Evolutionary conservation across 2,329 filamentous ascomycete genomes (phyloP).

Genomic region (Didymella pinodella): DNA sequence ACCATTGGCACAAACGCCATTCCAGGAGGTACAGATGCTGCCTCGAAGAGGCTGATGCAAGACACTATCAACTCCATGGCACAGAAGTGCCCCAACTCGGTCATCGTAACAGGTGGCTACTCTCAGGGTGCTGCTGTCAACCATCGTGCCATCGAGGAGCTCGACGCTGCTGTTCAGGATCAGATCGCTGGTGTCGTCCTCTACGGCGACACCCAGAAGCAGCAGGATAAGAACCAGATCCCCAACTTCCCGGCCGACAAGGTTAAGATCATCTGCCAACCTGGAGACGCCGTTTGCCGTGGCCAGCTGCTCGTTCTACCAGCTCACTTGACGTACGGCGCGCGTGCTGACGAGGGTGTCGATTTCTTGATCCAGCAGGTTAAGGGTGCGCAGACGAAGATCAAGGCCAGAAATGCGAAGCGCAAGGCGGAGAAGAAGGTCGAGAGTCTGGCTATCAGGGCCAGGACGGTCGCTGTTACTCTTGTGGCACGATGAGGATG

Average conservation of each 20-base stretch:
- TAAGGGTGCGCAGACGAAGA: slow-evolving; percentile 36
- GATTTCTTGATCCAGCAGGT: slow-evolving; percentile 41
- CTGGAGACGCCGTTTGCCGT: slow-evolving; percentile 61
- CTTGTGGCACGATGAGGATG: slow-evolving; percentile 16
- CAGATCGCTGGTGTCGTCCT: slow-evolving; percentile 54
- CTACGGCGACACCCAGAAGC: slow-evolving; percentile 58
- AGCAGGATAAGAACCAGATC: slow-evolving; percentile 52
- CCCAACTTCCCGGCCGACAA: slow-evolving; percentile 53
- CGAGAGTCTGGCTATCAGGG: not conserved
- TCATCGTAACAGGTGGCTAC: slow-evolving; percentile 46
- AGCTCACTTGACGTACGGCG: slow-evolving; percentile 44
- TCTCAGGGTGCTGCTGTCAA: slow-evolving; percentile 47
- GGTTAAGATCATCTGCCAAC: slow-evolving; percentile 59
- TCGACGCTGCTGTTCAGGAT: slow-evolving; percentile 35
- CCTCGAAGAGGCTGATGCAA: slow-evolving; percentile 33
- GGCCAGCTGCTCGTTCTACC: slow-evolving; percentile 51
- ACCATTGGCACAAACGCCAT: slow-evolving; percentile 38
- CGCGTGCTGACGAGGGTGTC: slow-evolving; percentile 38
- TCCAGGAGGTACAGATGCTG: slow-evolving; percentile 40
- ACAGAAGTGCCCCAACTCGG: slow-evolving; percentile 42
- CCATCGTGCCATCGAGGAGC: slow-evolving; percentile 44
- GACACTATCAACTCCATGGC: slow-evolving; percentile 38
- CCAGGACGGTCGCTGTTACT: slow-evolving; percentile 23
- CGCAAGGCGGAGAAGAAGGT: slow-evolving; percentile 26
- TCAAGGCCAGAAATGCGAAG: slow-evolving; percentile 41